phyloP scores from a whole-genome alignment of 1,284 basidiomycete genomes.

The Stygiomarasmius scandens region DNA sequence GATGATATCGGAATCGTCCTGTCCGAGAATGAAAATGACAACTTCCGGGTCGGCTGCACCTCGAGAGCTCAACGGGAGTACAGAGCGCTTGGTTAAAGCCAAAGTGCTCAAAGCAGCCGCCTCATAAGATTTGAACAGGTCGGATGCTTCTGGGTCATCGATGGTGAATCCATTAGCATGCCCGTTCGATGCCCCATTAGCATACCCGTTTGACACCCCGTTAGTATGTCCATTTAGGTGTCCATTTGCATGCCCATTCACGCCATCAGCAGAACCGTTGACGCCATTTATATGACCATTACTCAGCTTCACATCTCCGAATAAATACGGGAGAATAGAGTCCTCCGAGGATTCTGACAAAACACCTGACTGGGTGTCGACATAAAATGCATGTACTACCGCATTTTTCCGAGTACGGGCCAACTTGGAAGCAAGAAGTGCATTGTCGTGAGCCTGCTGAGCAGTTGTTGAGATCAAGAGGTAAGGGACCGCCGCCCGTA shows the following conservation, averaged over 20 bases:
- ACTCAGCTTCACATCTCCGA: slow-evolving; percentile 28
- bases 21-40: slow-evolving; percentile 74
- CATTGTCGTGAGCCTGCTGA: slow-evolving; percentile 74
- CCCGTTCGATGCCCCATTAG: slow-evolving; percentile 30
- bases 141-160: slow-evolving; percentile 27
- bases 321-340: slow-evolving; percentile 59
- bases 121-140: slow-evolving; percentile 62
- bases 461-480: slow-evolving; percentile 65
- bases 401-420: slow-evolving; percentile 60
- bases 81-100: slow-evolving; percentile 61
- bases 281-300: background rate
- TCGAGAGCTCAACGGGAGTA: slow-evolving; percentile 50
- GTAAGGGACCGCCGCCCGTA: slow-evolving; percentile 60
- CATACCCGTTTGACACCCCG: no score
- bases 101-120: slow-evolving; percentile 65
- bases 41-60: slow-evolving; percentile 62
- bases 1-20: slow-evolving; percentile 43
- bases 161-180: slow-evolving; percentile 25
- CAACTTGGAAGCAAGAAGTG: slow-evolving; percentile 70
- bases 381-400: slow-evolving; percentile 83
- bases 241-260: slow-evolving; percentile 31
- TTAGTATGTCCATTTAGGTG: no score
- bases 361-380: slow-evolving; percentile 32
- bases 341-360: slow-evolving; percentile 59
- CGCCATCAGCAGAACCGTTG: slow-evolving; percentile 29